These are phyloP conservation scores for Neopestalotiopsis rosae DNA, from an alignment of 2,329 filamentous ascomycete species.

Conservation along the genomic window DNA sequence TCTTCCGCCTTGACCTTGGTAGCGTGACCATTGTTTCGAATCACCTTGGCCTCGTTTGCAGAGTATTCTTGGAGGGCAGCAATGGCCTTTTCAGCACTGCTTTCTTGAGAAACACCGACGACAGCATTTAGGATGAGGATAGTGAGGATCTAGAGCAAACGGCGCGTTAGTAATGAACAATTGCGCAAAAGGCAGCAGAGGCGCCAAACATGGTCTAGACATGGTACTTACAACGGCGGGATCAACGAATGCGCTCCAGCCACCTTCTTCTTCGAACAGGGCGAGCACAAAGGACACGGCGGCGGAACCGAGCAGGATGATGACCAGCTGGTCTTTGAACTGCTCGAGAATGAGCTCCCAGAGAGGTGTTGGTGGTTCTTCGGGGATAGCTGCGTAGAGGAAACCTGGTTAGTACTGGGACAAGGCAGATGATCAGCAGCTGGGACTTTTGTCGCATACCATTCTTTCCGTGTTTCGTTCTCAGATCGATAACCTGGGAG, in stretches of 20 bases:
- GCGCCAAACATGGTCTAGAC: background rate
- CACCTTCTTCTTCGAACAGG: conserved; percentile 89
- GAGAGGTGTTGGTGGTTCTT: conserved; percentile 93
- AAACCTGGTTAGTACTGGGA: conserved; percentile 14
- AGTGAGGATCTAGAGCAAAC: conserved; percentile 77
- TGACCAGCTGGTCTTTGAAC: conserved; percentile 97
- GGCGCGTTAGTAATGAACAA: conserved; percentile 21
- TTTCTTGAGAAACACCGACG: conserved; percentile 98
- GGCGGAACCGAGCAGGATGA: conserved; percentile 92
- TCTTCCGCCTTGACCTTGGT: conserved; percentile 93
- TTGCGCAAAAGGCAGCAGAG: background rate
- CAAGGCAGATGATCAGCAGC: background rate
- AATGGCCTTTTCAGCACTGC: conserved; percentile 97
- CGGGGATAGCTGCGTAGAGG: conserved; percentile 60
- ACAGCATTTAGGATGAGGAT: conserved; percentile 96
- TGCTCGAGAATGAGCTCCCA: conserved; percentile 98
- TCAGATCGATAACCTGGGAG: conserved; percentile 60
- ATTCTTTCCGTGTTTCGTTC: conserved; percentile 69
- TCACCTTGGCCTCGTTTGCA: conserved; percentile 93
- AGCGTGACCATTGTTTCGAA: conserved; percentile 79
- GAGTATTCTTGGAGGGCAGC: conserved; percentile 98
- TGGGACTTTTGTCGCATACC: conserved; percentile 48
- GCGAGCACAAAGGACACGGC: conserved; percentile 93
- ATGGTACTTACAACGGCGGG: conserved; percentile 79
- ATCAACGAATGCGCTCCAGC: conserved; percentile 97